Percentiles rank a stretch among this genome's conserved stretches.
These are phyloP conservation scores for Lentinula boryana DNA, from an alignment of 768 basidiomycete genomes.

Conservation along the genomic window DNA sequence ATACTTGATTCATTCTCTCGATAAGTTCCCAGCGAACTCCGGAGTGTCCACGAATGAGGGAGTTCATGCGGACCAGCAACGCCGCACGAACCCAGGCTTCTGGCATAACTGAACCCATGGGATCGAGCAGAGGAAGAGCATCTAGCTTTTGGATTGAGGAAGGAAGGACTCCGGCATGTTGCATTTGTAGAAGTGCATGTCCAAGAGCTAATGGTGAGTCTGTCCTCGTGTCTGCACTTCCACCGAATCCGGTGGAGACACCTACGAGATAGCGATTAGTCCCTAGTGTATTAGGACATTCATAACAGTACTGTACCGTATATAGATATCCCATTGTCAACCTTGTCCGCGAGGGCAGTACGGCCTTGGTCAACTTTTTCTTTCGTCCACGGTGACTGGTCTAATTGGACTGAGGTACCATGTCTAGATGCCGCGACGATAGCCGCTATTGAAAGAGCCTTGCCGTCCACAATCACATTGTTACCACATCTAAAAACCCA, in stretches of 20 bases:
- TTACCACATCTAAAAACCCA: conserved; percentile 45
- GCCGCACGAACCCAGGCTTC: conserved; percentile 86
- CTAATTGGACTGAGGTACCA: conserved; percentile 42
- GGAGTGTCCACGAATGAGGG: conserved; percentile 83
- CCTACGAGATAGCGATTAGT: background rate
- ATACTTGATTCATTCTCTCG: conserved; percentile 68
- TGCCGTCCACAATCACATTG: conserved; percentile 61
- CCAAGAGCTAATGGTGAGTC: conserved; percentile 68
- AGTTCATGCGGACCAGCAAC: conserved; percentile 84
- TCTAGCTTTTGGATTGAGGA: conserved; percentile 43
- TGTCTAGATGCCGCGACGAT: conserved; percentile 74
- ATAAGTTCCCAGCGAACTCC: conserved; percentile 80
- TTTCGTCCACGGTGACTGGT: conserved; percentile 39
- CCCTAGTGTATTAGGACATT: background rate
- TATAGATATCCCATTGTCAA: conserved; percentile 26
- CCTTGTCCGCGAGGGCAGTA: conserved; percentile 58
- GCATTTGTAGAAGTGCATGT: conserved; percentile 80
- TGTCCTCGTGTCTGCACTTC: conserved; percentile 84
- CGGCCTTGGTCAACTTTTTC: conserved; percentile 59
- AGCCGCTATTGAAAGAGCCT: conserved; percentile 67
- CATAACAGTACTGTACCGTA: background rate
- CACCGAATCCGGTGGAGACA: conserved; percentile 65
- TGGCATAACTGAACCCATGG: conserved; percentile 69
- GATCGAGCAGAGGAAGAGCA: conserved; percentile 66
- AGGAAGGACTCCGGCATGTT: conserved; percentile 70